Percentiles rank a stretch among this genome's conserved stretches.
Evolutionary conservation across 805 yeast genomes (phyloP).

Genomic region (Metschnikowia aberdeeniae): DNA sequence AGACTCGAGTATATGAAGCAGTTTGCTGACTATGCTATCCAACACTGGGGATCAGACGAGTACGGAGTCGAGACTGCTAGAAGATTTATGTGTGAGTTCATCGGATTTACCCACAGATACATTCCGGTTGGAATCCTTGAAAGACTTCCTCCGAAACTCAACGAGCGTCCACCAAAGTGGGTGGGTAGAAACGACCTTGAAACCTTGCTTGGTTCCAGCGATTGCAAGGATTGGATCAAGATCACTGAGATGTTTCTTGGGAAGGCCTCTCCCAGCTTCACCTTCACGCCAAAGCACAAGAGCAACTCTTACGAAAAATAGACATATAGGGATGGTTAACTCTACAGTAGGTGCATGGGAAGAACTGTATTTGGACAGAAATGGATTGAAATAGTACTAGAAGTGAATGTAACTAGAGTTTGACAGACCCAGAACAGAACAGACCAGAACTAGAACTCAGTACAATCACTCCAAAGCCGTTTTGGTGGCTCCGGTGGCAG

Average conservation of each 20-base stretch:
- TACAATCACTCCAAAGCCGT: neutral
- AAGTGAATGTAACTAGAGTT: too few species aligned
- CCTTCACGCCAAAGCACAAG: slow-evolving; percentile 90
- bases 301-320: slow-evolving; percentile 60
- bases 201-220: slow-evolving; percentile 78
- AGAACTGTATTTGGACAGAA: too few species aligned
- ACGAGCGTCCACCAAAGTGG: slow-evolving; percentile 94
- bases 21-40: slow-evolving; percentile 77
- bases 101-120: slow-evolving; percentile 91
- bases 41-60: slow-evolving; percentile 98
- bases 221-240: slow-evolving; percentile 93
- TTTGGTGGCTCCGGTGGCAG: slow-evolving; percentile 9
- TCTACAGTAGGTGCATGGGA: too few species aligned
- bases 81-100: slow-evolving; percentile 88
- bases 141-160: slow-evolving; percentile 79
- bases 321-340: neutral
- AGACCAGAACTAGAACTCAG: too few species aligned
- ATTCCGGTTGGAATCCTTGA: slow-evolving; percentile 93
- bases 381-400: too few species aligned
- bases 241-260: slow-evolving; percentile 94
- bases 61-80: slow-evolving; percentile 87
- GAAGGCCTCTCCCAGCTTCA: slow-evolving; percentile 68
- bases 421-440: too few species aligned
- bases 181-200: slow-evolving; percentile 89
- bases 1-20: slow-evolving; percentile 70